A percentile compares a stretch with the other conserved stretches of the same genome.
These are phyloP conservation scores for Leptodontidium sp. DNA, from an alignment of 2,329 filamentous ascomycete species.

Conservation along the genomic window DNA sequence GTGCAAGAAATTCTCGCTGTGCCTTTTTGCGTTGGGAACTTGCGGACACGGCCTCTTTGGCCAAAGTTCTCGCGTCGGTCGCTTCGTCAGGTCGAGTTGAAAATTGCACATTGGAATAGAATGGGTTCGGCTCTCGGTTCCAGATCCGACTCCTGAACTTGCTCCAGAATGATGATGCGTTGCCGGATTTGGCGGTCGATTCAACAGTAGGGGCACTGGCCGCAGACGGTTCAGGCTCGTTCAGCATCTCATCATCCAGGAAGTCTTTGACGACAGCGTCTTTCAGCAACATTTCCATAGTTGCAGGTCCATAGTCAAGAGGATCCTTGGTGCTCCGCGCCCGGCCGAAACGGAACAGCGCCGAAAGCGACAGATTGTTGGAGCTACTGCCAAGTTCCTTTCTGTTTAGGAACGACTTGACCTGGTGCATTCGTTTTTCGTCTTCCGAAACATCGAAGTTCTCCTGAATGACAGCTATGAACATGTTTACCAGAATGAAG, in stretches of 20 bases:
- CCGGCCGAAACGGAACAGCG: slow-evolving; percentile 71
- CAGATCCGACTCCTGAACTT: slow-evolving; percentile 63
- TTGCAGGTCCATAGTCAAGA: slow-evolving; percentile 88
- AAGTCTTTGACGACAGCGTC: slow-evolving; percentile 96
- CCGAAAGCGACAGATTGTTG: slow-evolving; percentile 79
- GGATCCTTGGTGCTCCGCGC: slow-evolving; percentile 76
- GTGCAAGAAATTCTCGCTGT: slow-evolving; percentile 87
- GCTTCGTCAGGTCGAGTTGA: slow-evolving; percentile 73
- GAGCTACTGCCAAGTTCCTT: slow-evolving; percentile 80
- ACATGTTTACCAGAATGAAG: slow-evolving; percentile 98
- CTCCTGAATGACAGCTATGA: slow-evolving; percentile 99
- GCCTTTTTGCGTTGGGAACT: slow-evolving; percentile 84
- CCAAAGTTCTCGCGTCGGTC: slow-evolving; percentile 86
- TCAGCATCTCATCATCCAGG: slow-evolving; percentile 74
- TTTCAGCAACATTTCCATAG: slow-evolving; percentile 95
- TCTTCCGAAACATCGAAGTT: slow-evolving; percentile 99
- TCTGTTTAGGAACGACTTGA: slow-evolving; percentile 91
- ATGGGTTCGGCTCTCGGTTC: slow-evolving; percentile 87
- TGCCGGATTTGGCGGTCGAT: slow-evolving; percentile 60
- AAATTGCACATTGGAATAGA: slow-evolving; percentile 84
- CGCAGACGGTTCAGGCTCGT: slow-evolving; percentile 47
- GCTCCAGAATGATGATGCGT: slow-evolving; percentile 68
- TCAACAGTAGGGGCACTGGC: slow-evolving; percentile 38
- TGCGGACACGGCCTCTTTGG: slow-evolving; percentile 86
- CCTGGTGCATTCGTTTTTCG: slow-evolving; percentile 95